phyloP scores from a whole-genome alignment of 352 stramenopile species.

The Phytopythium montanum region DNA sequence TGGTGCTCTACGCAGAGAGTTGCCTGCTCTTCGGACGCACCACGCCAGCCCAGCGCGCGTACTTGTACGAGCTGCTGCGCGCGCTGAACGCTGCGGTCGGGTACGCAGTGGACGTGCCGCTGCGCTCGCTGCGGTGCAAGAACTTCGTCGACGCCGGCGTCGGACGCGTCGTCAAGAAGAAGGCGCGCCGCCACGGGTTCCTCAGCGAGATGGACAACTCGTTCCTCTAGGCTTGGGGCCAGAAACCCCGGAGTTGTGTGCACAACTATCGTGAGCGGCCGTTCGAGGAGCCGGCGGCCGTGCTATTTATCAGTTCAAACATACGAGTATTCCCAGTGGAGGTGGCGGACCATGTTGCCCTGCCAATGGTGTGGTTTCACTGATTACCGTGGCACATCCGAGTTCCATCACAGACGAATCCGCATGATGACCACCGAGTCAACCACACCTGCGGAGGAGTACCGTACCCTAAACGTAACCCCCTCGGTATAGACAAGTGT shows the following conservation, averaged over 20 bases:
- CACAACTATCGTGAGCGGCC: background rate
- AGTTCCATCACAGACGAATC: too few species aligned
- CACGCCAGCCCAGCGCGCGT: conserved; percentile 36
- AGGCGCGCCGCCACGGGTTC: conserved; percentile 19
- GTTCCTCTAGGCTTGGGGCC: conserved; percentile 10
- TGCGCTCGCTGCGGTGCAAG: conserved; percentile 59
- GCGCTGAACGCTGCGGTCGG: conserved; percentile 52
- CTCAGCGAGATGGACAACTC: conserved; percentile 32
- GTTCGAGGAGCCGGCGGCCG: background rate
- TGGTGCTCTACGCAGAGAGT: conserved; percentile 71
- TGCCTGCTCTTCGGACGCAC: conserved; percentile 44
- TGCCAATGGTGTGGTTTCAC: too few species aligned
- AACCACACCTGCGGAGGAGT: too few species aligned
- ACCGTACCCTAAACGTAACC: too few species aligned
- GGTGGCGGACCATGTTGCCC: too few species aligned
- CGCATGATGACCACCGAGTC: too few species aligned
- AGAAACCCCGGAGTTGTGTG: background rate
- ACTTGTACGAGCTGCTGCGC: conserved; percentile 46
- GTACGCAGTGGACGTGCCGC: conserved; percentile 44
- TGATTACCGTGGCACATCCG: too few species aligned
- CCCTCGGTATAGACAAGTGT: too few species aligned
- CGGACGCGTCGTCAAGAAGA: conserved; percentile 53
- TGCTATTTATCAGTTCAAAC: background rate
- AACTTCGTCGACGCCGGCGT: conserved; percentile 59
- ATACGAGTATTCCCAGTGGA: background rate